Base-by-base conservation (phyloP, 108 stramenopile genomes). In the Chaetoceros muelleri region DNA sequence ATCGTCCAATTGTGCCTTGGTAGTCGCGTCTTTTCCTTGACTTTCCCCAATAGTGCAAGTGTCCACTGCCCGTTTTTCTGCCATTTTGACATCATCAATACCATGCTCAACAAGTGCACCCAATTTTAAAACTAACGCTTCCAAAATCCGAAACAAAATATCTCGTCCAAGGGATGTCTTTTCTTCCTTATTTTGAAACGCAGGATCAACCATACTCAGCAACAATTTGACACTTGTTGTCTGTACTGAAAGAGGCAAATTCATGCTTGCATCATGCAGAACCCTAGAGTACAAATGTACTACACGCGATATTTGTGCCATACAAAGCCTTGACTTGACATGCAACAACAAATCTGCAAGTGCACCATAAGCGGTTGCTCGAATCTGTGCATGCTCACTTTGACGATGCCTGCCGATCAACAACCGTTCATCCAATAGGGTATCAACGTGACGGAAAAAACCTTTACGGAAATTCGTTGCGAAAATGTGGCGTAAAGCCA, bases 281-380 rank as follows among this genome's bases (percentile, higher is more conserved):
- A 94, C 83, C 44, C 87, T 61, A 16, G 91, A 81, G 64, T 95
- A 98, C 22, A 96, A 76, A 28, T 74, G 67, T 19, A 95, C 79
- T 0, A 93, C 92, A 47, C 71, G 72, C 3, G 88, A 79, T 25
- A 96, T 73, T 73, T 98, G 97, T 1, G 57, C 44, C 54, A 95
- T 72, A 49, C 66, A 84, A 45, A 98, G 72, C 24, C 57, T 49
- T 3, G 73, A 70, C 24, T 87, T 65, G 2, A 92, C 84, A 46
- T 96, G 80, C 30, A 90, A 85, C 3, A 98, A 69, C 27, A 98
- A 70, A 73, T 95, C 95, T 16, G 90, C 94, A 20, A 98, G 72
- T 16, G 84, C 85, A 7, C 82, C 78, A 55, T 92, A 96, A n/a
- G 81, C 93, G 53, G 95, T 72, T 1, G 95, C 93, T 40, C 91